Base-by-base conservation (phyloP, 2,329 filamentous ascomycete species). In the Alternaria sp. region DNA sequence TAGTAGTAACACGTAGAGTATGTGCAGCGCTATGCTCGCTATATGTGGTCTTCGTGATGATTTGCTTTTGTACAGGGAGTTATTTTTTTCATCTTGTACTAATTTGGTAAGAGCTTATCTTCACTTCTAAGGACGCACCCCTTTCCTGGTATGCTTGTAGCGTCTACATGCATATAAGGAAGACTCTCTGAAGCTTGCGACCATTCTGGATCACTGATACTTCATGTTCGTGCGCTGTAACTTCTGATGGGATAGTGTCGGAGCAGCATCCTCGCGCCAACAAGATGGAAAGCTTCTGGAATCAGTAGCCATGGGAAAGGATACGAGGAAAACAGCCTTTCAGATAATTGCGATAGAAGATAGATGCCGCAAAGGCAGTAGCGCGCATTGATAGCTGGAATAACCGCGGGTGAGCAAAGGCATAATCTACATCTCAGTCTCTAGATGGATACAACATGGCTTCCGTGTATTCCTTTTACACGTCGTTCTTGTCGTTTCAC, bases 191-290 rank as follows among this genome's bases (percentile, higher is more conserved):
- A 36, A 36, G 32, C 15, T n/a, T n/a, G 13, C 13, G 8, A 8
- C 6, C 0, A 8, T 32, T 32, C 4, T 15, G 2, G 7, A 9
- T 4, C 9, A 1, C 4, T 11, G 3, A 3, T 11, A 23, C 3
- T 4, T 2, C 15, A 10, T n/a, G 2, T 13, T 21, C 11, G 13
- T 21, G 47, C 17, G 6, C 32, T 21, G 4, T 23, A 12, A 5
- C 6, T 5, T 32, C 10, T 11, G 28, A 32, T 1, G 5, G 10
- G 2, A 6, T 11, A 1, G 4, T 32, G 7, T 51, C 10, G 28
- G 5, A 36, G 11, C 19, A 21, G 1, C 7, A 4, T 19, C 8
- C 12, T 51, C 15, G n/a, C 12, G 12, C 17, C 12, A 50, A 8
- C 8, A 32, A 49, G 40, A 10, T 43, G n/a, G 8, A 6, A 43